Base-by-base conservation (phyloP, 2,329 filamentous ascomycete species). In the Colletotrichum coccodes region DNA sequence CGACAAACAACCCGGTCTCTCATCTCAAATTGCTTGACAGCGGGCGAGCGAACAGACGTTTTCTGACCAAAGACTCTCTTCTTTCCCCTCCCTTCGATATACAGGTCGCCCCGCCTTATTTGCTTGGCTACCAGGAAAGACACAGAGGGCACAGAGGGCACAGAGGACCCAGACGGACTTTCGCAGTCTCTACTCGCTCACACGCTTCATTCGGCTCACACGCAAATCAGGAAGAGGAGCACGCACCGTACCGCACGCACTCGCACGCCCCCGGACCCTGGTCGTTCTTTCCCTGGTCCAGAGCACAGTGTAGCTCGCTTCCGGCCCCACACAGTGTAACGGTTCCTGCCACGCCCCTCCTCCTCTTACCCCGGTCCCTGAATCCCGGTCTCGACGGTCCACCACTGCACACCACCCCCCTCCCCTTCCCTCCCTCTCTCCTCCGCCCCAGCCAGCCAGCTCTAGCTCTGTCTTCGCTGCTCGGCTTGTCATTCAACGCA, bases 401-500 rank as follows among this genome's bases (percentile, higher is more conserved):
- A 68, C 49, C 34, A 50, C 63, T 46, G 40, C 38, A 30, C 65
- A 59, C 53, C 64, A 63, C 71, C 62, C 71, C 68, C 74, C 62
- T 70, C 64, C 64, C 71, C 64, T 67, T 72, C 69, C 52, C 49
- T 56, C 62, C 46, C 64, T 59, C 67, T 50, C 60, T 46, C 42
- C 54, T 60, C 70, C 52, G 40, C 74, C 70, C 73, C 57, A 60
- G 57, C 44, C 68, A 70, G 61, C 70, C 70, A 71, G 67, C 71
- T 56, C 38, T 47, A 62, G 57, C 54, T 66, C 56, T 61, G 65
- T 53, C 53, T 32, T 54, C 73, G 72, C 66, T 68, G 70, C 70
- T 73, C 72, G 72, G 73, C 75, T 76, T 75, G 76, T 75, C 77
- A 72, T 75, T 77, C 76, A 75, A 79, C 77, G 79, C 80, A 82